Evolutionary conservation across 23 red algal genomes (phyloP), one percentile per base, ranked within the genome.

Genomic region (Gracilaria domingensis): DNA sequence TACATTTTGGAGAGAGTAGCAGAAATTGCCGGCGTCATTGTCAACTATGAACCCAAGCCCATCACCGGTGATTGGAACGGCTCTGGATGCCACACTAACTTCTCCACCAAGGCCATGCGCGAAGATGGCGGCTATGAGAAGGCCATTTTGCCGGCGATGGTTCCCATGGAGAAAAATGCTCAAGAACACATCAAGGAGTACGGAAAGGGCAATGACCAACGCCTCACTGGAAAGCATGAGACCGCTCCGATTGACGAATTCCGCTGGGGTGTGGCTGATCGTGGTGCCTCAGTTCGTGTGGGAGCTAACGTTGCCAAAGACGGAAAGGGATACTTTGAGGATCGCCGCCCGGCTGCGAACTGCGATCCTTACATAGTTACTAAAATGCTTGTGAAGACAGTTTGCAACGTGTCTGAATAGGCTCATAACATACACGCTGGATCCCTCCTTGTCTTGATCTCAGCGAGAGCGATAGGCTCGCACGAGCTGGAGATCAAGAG

Each of bases 11-110:
- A 91, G 65, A 89, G 97, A 45, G 85, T 99, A 23, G 92, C 94
- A 30, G 97, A 99, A 79, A 83, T 90, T 80, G 93, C 81, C 18
- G 88, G 87, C 38, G 67, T 89, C 32, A 87, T 88, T 28, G 89
- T 94, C 29, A 86, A 91, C 61, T 86, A 82, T 38, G 83, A 93
- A 34, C 92, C 95, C 61, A 98, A 98, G 83, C 95, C 95, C 34
- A 81, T 95, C 71, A 89, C 91, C 65, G 95, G 97, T 34, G 97
- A 99, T 60, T 99, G 97, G 97, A 99, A 99, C 40, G 97, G 97
- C 26, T 94, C 97, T 57, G 97, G 97, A 60, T 91, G 88, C 51
- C 97, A 99, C 72, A 91, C 97, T 85, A 99, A 99, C 84, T 99
- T 99, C 71, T 99, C 97, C 6, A 99, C 97, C 37, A 84, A 94